Base-by-base conservation (phyloP, 345 rosid genomes). In the Euphorbia tirucalli region DNA sequence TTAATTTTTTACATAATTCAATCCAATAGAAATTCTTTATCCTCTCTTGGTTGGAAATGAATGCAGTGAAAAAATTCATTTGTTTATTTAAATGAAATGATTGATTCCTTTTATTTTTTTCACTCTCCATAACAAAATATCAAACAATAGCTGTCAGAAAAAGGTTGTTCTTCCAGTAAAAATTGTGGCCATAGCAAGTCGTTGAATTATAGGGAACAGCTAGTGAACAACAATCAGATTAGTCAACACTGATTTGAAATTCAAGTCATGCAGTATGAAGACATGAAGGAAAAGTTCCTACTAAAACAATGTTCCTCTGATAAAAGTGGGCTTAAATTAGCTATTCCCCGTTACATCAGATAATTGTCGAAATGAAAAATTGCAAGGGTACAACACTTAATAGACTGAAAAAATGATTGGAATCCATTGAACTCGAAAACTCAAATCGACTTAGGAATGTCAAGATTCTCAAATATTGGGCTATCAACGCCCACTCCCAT, bases 401-500 rank as follows among this genome's bases (percentile, higher is more conserved):
- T 46, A 30, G 50, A 71, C 21, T 60, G 46, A 61, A 61, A 21
- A 61, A 61, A 15, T 31, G 11, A 31, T 7, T 4, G 0, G 3
- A 31, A 27, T 15, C 46, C 2, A n/a, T 11, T 49, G 13, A 50
- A 22, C 32, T 71, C 8, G 61, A 24, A 22, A 61, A 31, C 13
- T 35, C 52, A 15, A 49, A 57, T 32, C 50, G 24, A 16, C 28
- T 81, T 84, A 3, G 96, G 88, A 71, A 82, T 88, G 83, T 86
- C 72, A 19, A 90, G 96, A 65, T 87, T 90, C 67, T 84, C 83
- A 46, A 93, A 89, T 30, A 87, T 79, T 3, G 97, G 98, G 75
- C 98, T 93, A 82, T 93, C 96, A 1, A 91, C 75, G 68, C 93
- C 96, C 8, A 93, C 96, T 2, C 93, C 98, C 98, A 93, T 93